phyloP scores from a whole-genome alignment of 2,329 filamentous ascomycete species.

The Neonectria ditissima region DNA sequence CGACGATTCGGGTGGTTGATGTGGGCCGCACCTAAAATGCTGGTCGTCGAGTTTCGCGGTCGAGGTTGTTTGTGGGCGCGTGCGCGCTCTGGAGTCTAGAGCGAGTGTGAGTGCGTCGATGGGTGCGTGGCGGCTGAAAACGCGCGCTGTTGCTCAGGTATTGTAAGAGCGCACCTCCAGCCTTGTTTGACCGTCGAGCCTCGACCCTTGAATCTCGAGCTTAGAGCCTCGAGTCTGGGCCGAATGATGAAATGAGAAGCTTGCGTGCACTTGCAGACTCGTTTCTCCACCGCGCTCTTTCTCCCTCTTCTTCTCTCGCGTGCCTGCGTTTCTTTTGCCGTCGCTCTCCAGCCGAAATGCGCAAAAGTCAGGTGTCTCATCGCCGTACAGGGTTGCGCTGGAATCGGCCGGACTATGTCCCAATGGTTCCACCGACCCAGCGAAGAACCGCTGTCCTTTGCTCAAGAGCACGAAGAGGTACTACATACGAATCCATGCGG shows the following conservation, averaged over 20 bases:
- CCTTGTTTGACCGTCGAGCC: slow-evolving; percentile 6
- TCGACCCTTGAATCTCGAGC: slow-evolving; percentile 16
- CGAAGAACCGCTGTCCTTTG: slow-evolving; percentile 29
- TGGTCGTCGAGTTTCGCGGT: slow-evolving; percentile 14
- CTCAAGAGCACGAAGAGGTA: slow-evolving; percentile 38
- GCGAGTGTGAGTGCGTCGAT: not conserved
- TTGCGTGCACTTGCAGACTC: slow-evolving; percentile 45
- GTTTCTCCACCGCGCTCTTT: slow-evolving; percentile 24
- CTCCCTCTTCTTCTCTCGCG: slow-evolving; percentile 12
- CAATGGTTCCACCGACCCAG: slow-evolving; percentile 37
- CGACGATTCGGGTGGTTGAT: slow-evolving; percentile 7
- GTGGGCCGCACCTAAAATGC: slow-evolving; percentile 13
- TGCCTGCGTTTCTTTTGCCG: slow-evolving; percentile 8
- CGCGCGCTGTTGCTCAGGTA: slow-evolving; percentile 12
- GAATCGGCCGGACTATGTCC: slow-evolving; percentile 40
- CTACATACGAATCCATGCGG: slow-evolving; percentile 53
- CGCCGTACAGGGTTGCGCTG: slow-evolving; percentile 26
- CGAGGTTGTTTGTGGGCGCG: not conserved
- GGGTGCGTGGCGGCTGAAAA: slow-evolving; percentile 1
- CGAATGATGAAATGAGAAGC: slow-evolving; percentile 21
- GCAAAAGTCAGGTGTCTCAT: slow-evolving; percentile 36
- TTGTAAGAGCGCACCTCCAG: slow-evolving; percentile 5
- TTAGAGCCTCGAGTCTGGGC: slow-evolving; percentile 6
- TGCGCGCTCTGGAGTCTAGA: slow-evolving; percentile 16
- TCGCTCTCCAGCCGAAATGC: slow-evolving; percentile 26